These are phyloP conservation scores for Capsicum pubescens DNA, from an alignment of 257 asterid genomes.

Conservation along the genomic window DNA sequence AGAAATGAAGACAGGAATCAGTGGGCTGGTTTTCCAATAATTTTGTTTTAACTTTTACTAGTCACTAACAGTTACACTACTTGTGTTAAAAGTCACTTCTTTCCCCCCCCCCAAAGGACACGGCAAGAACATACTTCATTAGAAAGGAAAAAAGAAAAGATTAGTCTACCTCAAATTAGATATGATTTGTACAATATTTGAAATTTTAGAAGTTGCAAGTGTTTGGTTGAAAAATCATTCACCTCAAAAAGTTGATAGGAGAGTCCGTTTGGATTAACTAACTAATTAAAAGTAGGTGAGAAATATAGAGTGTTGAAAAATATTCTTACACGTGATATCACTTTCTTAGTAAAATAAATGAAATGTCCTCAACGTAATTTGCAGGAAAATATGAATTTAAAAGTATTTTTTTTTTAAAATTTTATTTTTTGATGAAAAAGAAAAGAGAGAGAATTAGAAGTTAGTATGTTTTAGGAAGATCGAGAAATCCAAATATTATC, in stretches of 20 bases:
- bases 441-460: neutral
- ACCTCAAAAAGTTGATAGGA: too few species aligned
- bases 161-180: neutral
- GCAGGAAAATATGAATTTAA: neutral
- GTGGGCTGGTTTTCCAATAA: slow-evolving; percentile 32
- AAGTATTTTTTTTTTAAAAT: neutral
- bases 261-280: too few species aligned
- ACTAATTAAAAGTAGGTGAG: too few species aligned
- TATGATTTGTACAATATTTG: too few species aligned
- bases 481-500: neutral
- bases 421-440: neutral
- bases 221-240: too few species aligned
- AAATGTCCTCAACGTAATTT: neutral
- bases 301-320: neutral
- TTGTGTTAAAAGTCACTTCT: neutral
- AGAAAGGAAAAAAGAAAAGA: neutral
- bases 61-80: neutral
- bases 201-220: too few species aligned
- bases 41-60: slow-evolving; percentile 24
- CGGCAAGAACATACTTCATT: neutral
- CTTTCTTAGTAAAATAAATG: neutral
- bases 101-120: neutral
- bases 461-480: neutral
- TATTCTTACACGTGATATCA: neutral
- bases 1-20: slow-evolving; percentile 42